phyloP scores from a whole-genome alignment of 2,329 filamentous ascomycete genomes.

The Talaromyces islandicus region DNA sequence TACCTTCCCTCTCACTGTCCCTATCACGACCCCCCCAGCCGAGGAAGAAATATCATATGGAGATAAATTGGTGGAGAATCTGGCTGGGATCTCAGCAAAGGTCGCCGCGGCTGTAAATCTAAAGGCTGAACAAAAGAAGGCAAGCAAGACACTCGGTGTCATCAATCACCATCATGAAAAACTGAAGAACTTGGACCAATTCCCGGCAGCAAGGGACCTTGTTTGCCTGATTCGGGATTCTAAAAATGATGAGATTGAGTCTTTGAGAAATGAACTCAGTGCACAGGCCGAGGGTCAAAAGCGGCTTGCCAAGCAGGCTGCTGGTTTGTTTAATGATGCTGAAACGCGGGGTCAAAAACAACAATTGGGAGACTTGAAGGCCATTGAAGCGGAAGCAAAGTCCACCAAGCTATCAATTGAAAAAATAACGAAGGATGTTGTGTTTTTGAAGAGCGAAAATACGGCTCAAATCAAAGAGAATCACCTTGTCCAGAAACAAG shows the following conservation, averaged over 20 bases:
- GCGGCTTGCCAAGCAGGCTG: background rate
- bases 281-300: background rate
- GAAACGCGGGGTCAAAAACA: background rate
- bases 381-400: conserved; percentile 3
- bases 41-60: conserved; percentile 2
- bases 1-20: background rate
- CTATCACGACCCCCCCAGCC: background rate
- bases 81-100: conserved; percentile 3
- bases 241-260: conserved; percentile 4
- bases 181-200: conserved; percentile 8
- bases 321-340: conserved; percentile 3
- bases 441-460: background rate
- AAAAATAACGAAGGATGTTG: background rate
- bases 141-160: conserved; percentile 2
- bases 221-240: conserved; percentile 1
- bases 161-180: conserved; percentile 7
- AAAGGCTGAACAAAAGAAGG: conserved; percentile 6
- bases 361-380: background rate
- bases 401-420: conserved; percentile 3
- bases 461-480: background rate
- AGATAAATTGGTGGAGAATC: conserved; percentile 3
- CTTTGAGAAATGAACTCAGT: conserved; percentile 2
- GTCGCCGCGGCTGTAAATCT: background rate
- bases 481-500: background rate
- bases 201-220: conserved; percentile 9